Evolutionary conservation across 2,329 filamentous ascomycete genomes (phyloP).

Genomic region (Aspergillus sp.): DNA sequence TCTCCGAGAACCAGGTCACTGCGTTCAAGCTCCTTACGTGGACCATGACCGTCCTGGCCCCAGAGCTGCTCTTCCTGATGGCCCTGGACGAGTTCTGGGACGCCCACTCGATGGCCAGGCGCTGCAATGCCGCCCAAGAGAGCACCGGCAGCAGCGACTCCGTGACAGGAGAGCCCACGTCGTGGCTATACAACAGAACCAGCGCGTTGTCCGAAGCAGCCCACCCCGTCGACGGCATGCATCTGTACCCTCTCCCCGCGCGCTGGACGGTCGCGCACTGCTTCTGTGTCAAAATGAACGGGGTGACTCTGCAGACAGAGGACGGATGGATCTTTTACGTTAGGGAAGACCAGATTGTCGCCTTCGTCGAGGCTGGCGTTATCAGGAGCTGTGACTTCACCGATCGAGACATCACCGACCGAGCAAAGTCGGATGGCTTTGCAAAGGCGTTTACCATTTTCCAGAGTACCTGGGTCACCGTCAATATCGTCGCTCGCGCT

Average conservation of each 20-base stretch:
- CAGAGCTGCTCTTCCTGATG: no score
- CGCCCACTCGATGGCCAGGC: background rate
- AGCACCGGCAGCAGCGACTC: background rate
- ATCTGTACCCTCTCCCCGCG: background rate
- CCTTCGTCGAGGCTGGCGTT: background rate
- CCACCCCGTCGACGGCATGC: background rate
- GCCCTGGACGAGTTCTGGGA: no score
- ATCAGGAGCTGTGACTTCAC: background rate
- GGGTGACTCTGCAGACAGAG: background rate
- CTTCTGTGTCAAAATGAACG: background rate
- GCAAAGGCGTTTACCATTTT: background rate
- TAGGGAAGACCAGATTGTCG: background rate
- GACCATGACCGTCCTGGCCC: no score
- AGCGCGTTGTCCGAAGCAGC: background rate
- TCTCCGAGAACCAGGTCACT: no score
- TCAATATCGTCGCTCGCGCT: background rate
- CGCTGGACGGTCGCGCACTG: background rate
- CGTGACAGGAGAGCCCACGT: background rate
- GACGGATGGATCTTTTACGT: slow-evolving; percentile 1
- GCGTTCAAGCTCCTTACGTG: no score
- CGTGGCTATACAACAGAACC: background rate
- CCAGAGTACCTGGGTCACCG: background rate
- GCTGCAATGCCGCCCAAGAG: background rate
- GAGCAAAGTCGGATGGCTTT: background rate
- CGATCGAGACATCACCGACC: background rate